A percentile compares a stretch with the other conserved stretches of the same genome.
phyloP scores from a whole-genome alignment of 176 grass and related monocot species.

The Oryza coarctata region DNA sequence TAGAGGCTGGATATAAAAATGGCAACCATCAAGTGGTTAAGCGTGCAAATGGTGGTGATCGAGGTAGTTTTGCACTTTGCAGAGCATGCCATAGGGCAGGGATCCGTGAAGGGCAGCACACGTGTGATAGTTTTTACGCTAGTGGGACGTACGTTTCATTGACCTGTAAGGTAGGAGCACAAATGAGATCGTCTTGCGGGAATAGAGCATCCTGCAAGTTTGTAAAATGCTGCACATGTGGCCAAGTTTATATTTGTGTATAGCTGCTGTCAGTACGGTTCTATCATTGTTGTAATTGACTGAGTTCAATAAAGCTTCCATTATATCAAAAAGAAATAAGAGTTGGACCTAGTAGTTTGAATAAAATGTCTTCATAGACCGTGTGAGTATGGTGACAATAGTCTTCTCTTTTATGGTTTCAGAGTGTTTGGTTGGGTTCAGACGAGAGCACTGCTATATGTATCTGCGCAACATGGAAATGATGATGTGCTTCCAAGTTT shows the following conservation, averaged over 20 bases:
- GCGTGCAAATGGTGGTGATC: background rate
- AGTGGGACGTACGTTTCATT: background rate
- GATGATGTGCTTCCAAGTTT: background rate
- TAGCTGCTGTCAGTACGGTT: no score
- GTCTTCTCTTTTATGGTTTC: background rate
- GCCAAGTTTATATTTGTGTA: background rate
- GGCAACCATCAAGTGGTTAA: background rate
- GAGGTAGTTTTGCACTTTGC: conserved; percentile 10
- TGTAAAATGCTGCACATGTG: background rate
- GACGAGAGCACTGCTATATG: background rate
- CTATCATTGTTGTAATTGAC: no score
- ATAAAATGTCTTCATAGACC: background rate
- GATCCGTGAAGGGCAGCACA: background rate
- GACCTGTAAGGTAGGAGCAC: background rate
- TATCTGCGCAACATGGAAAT: background rate
- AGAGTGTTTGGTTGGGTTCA: background rate
- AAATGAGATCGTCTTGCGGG: background rate
- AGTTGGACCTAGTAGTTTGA: no score
- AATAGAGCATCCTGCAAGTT: background rate
- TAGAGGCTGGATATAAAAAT: background rate
- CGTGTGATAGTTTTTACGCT: background rate
- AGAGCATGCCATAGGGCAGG: background rate
- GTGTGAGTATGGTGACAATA: background rate
- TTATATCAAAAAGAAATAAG: no score
- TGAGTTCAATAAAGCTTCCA: no score